A percentile compares a stretch with the other conserved stretches of the same genome.
Conservation (phyloP, 129 eudicot genomes). For the Tagetes patula region DNA sequence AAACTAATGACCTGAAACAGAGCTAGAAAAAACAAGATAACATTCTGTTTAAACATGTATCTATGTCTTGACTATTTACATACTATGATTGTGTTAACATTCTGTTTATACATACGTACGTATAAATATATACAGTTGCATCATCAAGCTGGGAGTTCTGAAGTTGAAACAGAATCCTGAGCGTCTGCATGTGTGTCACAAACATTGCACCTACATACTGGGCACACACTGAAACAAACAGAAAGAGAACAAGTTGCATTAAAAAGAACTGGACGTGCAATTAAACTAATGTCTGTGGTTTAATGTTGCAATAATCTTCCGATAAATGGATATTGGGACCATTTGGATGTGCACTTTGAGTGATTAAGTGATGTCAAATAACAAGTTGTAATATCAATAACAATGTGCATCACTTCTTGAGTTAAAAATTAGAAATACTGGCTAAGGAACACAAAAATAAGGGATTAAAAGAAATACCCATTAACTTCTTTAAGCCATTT, state of each 20-base stretch:
- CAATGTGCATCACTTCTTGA: not conserved
- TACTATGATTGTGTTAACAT: slow-evolving; percentile 16
- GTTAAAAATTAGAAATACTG: not conserved
- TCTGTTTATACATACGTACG: not conserved
- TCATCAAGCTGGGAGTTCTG: slow-evolving; percentile 38
- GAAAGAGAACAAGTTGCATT: not conserved
- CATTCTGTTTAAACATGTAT: slow-evolving; percentile 24
- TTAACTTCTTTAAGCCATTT: slow-evolving; percentile 85
- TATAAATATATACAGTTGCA: slow-evolving; percentile 28
- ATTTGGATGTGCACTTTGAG: not conserved
- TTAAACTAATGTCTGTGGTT: not conserved
- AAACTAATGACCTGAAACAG: not conserved
- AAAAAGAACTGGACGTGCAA: not conserved
- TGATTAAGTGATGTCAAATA: not conserved
- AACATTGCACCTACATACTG: slow-evolving; percentile 65
- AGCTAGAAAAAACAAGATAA: slow-evolving; percentile 13
- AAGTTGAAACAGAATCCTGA: slow-evolving; percentile 30
- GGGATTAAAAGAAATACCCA: slow-evolving; percentile 44
- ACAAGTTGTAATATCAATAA: not conserved
- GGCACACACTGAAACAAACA: slow-evolving; percentile 53
- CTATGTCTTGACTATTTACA: slow-evolving; percentile 41
- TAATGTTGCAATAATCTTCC: not conserved
- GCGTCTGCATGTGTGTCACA: slow-evolving; percentile 37
- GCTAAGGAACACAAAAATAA: not conserved
- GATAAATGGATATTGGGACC: not conserved